These are phyloP conservation scores for Tolypocladium tropicale DNA, from an alignment of 2,329 filamentous ascomycete genomes.

Conservation along the genomic window DNA sequence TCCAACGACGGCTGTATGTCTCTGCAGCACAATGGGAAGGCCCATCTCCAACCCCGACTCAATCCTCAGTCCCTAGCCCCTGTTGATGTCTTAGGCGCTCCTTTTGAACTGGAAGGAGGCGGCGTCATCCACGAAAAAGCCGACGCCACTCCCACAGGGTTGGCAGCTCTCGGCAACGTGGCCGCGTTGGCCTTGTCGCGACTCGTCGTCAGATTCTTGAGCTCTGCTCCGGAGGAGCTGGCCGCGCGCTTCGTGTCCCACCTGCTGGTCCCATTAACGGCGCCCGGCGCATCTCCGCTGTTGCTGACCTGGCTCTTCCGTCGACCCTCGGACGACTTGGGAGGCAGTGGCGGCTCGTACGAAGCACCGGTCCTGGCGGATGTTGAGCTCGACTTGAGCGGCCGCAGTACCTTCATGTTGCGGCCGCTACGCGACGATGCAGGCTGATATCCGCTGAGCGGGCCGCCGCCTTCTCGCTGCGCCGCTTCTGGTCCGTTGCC, in stretches of 20 bases:
- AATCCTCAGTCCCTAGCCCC: slow-evolving; percentile 9
- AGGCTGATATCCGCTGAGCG: slow-evolving; percentile 60
- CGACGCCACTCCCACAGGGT: slow-evolving; percentile 84
- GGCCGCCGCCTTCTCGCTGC: slow-evolving; percentile 38
- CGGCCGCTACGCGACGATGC: slow-evolving; percentile 45
- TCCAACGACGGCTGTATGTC: not conserved
- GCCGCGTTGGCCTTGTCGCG: slow-evolving; percentile 27
- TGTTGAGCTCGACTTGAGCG: slow-evolving; percentile 53
- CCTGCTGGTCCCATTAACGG: slow-evolving; percentile 21
- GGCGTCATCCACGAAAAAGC: slow-evolving; percentile 88
- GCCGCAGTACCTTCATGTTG: slow-evolving; percentile 85
- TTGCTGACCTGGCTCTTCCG: slow-evolving; percentile 40
- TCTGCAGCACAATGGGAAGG: not conserved
- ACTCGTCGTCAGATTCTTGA: slow-evolving; percentile 20
- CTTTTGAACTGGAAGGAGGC: slow-evolving; percentile 20
- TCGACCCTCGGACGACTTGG: slow-evolving; percentile 39
- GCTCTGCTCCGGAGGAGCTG: slow-evolving; percentile 31
- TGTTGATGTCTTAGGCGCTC: slow-evolving; percentile 20
- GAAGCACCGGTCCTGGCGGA: slow-evolving; percentile 38
- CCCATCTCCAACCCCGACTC: not conserved
- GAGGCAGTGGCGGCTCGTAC: slow-evolving; percentile 38
- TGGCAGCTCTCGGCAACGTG: slow-evolving; percentile 49
- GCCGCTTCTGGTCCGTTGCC: slow-evolving; percentile 41
- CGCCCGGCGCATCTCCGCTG: slow-evolving; percentile 16
- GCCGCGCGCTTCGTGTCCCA: slow-evolving; percentile 46